These are phyloP conservation scores for Coemansia interrupta DNA, from an alignment of 192 early-diverging fungal genomes.

Conservation along the genomic window DNA sequence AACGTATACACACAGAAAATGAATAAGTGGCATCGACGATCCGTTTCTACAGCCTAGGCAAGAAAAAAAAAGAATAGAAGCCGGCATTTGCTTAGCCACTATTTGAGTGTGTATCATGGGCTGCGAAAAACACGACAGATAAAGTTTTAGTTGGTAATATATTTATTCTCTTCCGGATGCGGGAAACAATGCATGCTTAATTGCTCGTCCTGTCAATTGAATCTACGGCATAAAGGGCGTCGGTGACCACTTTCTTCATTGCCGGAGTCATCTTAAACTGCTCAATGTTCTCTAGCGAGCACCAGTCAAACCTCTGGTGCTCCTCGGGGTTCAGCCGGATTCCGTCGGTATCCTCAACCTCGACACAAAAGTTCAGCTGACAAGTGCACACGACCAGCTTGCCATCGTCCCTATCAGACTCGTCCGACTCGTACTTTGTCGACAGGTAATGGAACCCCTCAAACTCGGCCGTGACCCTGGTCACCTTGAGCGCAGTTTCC, in stretches of 20 bases:
- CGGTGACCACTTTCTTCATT: slow-evolving; percentile 35
- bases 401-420: slow-evolving; percentile 7
- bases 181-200: no score
- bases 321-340: slow-evolving; percentile 30
- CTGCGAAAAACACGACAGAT: no score
- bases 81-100: no score
- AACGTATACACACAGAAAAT: no score
- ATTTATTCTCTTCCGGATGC: no score
- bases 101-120: no score
- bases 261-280: slow-evolving; percentile 30
- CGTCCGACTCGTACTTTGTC: slow-evolving; percentile 25
- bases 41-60: no score
- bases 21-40: no score
- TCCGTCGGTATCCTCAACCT: background rate
- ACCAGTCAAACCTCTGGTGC: slow-evolving; percentile 41
- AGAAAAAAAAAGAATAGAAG: no score
- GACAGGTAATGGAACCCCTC: slow-evolving; percentile 35
- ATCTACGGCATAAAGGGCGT: background rate
- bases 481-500: slow-evolving; percentile 35
- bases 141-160: no score
- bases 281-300: slow-evolving; percentile 22
- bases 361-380: slow-evolving; percentile 47
- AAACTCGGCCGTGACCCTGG: slow-evolving; percentile 30
- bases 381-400: slow-evolving; percentile 13
- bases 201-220: no score